A percentile compares a stretch with the other conserved stretches of the same genome.
Conservation (phyloP, 352 stramenopile species). For the Phytopythium delawarense region DNA sequence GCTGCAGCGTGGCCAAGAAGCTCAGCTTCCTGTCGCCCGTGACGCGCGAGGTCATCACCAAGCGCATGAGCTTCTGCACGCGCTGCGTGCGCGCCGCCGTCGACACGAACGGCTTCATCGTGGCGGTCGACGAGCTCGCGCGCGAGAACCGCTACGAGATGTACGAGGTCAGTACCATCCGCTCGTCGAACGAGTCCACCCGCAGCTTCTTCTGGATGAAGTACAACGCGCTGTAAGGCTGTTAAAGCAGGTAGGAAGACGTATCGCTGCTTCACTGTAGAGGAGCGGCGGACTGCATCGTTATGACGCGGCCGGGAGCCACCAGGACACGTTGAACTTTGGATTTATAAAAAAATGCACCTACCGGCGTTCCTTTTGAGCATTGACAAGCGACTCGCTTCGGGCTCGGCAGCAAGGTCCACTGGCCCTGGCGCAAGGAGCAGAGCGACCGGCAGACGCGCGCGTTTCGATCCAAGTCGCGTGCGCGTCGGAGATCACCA, state of each 20-base stretch:
- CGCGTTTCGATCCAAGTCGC: neutral
- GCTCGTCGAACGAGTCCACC: conserved; percentile 8
- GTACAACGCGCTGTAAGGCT: neutral
- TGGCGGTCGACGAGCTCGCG: conserved; percentile 8
- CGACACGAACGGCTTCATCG: conserved; percentile 7
- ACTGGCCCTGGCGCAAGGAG: neutral
- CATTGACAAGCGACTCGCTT: conserved; percentile 3
- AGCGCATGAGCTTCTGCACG: conserved; percentile 16
- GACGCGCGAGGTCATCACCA: conserved; percentile 12
- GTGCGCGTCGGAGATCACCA: conserved; percentile 3
- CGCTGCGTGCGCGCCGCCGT: conserved; percentile 18
- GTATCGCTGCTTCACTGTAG: neutral
- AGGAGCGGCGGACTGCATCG: too few species aligned
- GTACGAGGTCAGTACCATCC: conserved; percentile 9
- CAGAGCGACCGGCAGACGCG: neutral
- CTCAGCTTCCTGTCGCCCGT: conserved; percentile 13
- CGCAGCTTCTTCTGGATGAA: conserved; percentile 4
- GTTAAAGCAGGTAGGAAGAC: neutral
- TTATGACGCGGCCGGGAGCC: too few species aligned
- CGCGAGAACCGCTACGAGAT: conserved; percentile 10
- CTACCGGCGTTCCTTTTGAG: neutral
- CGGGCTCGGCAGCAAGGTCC: neutral
- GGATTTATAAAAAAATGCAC: neutral
- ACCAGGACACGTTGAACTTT: too few species aligned
- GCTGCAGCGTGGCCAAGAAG: conserved; percentile 11